These are phyloP conservation scores for Epichloe typhina DNA, from an alignment of 2,329 filamentous ascomycete species.

Conservation along the genomic window DNA sequence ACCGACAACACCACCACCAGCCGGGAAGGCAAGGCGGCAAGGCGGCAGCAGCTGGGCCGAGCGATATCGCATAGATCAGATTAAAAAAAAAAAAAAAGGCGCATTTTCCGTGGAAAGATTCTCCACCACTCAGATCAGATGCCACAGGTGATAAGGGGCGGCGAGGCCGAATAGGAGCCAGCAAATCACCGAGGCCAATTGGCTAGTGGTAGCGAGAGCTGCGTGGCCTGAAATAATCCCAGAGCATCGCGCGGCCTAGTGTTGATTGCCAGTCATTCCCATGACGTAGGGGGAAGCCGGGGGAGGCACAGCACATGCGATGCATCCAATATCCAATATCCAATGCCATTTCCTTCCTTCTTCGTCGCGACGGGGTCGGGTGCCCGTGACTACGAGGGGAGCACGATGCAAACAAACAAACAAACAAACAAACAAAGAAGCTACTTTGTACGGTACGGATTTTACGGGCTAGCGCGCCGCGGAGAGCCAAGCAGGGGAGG, in stretches of 20 bases:
- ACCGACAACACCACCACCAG: no score
- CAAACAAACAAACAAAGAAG: background rate
- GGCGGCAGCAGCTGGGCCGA: no score
- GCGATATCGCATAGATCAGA: background rate
- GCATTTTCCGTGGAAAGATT: conserved; percentile 3
- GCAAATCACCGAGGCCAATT: background rate
- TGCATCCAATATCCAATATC: no score
- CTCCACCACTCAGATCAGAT: conserved; percentile 3
- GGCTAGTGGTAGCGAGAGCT: no score
- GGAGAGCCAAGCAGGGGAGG: background rate
- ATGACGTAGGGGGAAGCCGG: conserved; percentile 7
- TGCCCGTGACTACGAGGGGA: background rate
- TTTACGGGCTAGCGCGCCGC: background rate
- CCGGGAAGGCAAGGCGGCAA: no score
- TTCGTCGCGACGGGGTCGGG: no score
- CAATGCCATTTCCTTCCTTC: no score
- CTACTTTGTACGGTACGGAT: background rate
- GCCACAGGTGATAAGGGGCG: background rate
- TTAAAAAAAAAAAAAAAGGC: conserved; percentile 5
- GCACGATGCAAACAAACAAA: background rate
- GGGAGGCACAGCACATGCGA: background rate
- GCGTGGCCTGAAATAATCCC: background rate
- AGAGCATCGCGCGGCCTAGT: background rate
- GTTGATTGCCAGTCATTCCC: conserved; percentile 2
- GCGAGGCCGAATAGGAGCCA: conserved; percentile 2